A percentile compares a stretch with the other conserved stretches of the same genome.
Conservation (phyloP, 345 rosid species). For the Cardamine chenopodiifolia region DNA sequence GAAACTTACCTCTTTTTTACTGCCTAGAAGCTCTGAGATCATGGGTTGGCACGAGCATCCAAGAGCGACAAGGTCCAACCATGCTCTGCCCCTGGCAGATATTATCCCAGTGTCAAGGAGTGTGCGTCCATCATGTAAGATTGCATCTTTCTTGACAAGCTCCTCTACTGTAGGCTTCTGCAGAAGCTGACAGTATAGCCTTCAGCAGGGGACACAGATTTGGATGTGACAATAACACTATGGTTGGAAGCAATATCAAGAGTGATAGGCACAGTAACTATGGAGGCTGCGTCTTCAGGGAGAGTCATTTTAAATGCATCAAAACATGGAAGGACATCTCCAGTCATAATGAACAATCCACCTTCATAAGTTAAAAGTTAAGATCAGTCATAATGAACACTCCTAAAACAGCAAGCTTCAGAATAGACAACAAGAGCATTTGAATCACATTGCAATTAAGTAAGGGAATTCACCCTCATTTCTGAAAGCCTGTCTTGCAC, state of each 20-base stretch:
- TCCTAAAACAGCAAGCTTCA: neutral
- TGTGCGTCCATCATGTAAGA: conserved; percentile 85
- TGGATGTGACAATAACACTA: conserved; percentile 86
- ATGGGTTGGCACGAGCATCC: conserved; percentile 75
- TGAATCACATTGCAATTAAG: conserved; percentile 9
- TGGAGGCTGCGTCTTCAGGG: conserved; percentile 79
- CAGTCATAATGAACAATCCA: conserved; percentile 92
- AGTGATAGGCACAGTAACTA: conserved; percentile 90
- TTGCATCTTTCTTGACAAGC: conserved; percentile 69
- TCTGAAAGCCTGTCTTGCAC: conserved; percentile 81
- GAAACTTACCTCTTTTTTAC: conserved; percentile 67
- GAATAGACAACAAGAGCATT: neutral
- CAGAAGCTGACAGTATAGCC: conserved; percentile 53
- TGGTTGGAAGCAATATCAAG: conserved; percentile 96
- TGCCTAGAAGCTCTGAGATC: conserved; percentile 67
- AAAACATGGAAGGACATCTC: conserved; percentile 98
- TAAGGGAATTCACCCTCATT: conserved; percentile 54
- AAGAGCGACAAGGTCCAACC: conserved; percentile 77
- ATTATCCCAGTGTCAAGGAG: conserved; percentile 95
- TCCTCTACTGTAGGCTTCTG: conserved; percentile 86
- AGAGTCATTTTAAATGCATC: conserved; percentile 79
- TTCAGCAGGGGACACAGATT: conserved; percentile 48
- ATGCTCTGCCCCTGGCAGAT: conserved; percentile 89
- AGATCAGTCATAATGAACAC: neutral
- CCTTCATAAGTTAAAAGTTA: conserved; percentile 47